Base-by-base conservation (phyloP, 2,329 filamentous ascomycete genomes). In the Pleoardoris graminearum region DNA sequence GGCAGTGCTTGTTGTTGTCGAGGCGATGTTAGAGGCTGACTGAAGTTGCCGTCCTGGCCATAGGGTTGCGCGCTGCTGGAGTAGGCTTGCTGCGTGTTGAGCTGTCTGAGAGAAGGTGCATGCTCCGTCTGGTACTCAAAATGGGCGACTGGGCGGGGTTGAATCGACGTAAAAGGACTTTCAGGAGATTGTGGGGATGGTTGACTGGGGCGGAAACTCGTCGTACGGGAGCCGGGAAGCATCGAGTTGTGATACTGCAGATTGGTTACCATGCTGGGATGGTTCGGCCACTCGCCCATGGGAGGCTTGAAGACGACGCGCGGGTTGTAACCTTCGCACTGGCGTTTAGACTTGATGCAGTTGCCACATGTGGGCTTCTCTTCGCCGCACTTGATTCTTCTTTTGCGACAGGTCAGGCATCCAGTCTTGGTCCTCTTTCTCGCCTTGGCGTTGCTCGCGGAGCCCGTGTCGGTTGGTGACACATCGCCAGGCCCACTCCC, bases 331-430 rank as follows among this genome's bases (percentile, higher is more conserved):
- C 90, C 90, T 72, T 94, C 89, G 70, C 90, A 95, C 60, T 85
- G 80, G 12, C 90, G 83, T 73, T 92, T 93, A 16, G 89, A 93
- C 68, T 93, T 94, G 76, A 89, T 85, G 75, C 90, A 95, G 68
- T 95, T 95, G 66, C 82, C 85, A 75, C 90, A 94, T 23, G 82
- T 88, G 22, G 90, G 90, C 44, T 88, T 84, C 65, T 91, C 90
- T 72, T 97, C 94, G 57, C 94, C 94, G 73, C 94, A 99, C 76
- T 97, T 99, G 75, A 99, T 97, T 57, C 94, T 89, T 48, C 94
- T 87, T 75, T 90, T 93, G 58, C 94, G 88, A 76, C 94, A 99
- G 52, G 94, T 97, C 55, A 96, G 76, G 71, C 92, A 97, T 12
- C 92, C 92, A 2, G 92, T 96, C 77, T 97, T 97, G 46, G 92